Base-by-base conservation (phyloP, 352 stramenopile genomes). In the Globisporangium camurandrum region DNA sequence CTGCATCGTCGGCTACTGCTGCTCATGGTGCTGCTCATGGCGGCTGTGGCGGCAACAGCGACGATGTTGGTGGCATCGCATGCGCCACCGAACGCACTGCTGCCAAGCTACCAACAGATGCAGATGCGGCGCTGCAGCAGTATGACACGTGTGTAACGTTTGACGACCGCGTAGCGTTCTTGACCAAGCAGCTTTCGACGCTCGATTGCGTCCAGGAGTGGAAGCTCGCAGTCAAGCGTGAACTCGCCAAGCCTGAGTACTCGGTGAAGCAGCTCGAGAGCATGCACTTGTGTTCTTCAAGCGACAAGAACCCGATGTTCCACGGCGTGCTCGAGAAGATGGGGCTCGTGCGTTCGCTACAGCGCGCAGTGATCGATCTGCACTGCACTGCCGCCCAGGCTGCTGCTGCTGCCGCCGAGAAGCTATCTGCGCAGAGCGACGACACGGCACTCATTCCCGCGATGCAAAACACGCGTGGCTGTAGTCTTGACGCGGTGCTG, bases 351-450 rank as follows among this genome's bases (percentile, higher is more conserved):
- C 56, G 45, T 1, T 52, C 63, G 6, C 47, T 91, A 45, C 84
- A 87, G 56, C 74, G 73, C 28, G 51, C 66, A 4, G 60, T 84
- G 8, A 67, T 86, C 23, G 75, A 88, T 27, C 48, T 88, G 7
- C 75, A 91, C 48, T 76, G 64, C 26, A 61, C 79, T 16, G 62
- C 63, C 1, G 59, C 55, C 12, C 66, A 72, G 12, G 46, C 37
- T 1, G 49, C 47, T 1, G 40, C 42, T 16, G 44, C 46, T 19
- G 46, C 57, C 1, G 59, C 63, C 0, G 19, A 37, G 1, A 66
- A 64, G 4, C 61, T 67, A 17, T 4, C 23, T 17, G 59, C 64
- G 16, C 43, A 60, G n/a, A n/a, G n/a, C 14, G 27, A 66, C n/a
- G 57, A 79, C 22, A 58, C 64, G 7, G 37, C 46, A 14, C 43